Conservation (phyloP, 441 rosid species). For the Gossypium schwendimanii region DNA sequence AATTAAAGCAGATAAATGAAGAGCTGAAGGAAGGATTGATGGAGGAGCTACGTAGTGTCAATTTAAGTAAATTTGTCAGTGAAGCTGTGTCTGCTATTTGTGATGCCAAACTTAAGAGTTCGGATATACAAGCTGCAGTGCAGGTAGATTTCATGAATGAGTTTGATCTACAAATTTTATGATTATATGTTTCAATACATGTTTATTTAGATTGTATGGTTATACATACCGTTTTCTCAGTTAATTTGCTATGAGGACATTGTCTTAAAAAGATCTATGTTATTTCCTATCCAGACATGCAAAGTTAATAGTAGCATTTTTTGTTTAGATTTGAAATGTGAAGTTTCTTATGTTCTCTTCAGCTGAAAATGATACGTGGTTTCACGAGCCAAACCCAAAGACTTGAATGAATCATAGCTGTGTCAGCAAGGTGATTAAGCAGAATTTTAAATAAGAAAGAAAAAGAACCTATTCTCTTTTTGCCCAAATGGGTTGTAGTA, state of each 20-base stretch:
- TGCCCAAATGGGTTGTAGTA: neutral
- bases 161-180: constrained; percentile 6
- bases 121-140: constrained; percentile 93
- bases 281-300: constrained; percentile 5
- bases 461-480: neutral
- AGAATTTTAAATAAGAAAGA: neutral
- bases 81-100: constrained; percentile 95
- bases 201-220: neutral
- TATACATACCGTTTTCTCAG: neutral
- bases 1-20: constrained; percentile 89
- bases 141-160: constrained; percentile 49
- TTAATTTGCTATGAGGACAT: neutral
- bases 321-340: neutral
- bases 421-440: neutral
- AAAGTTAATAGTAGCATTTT: neutral
- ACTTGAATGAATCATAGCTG: constrained; percentile 2
- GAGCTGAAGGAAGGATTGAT: constrained; percentile 88
- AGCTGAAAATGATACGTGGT: constrained; percentile 1
- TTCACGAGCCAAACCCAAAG: neutral
- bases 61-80: constrained; percentile 92
- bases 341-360: constrained; percentile 1
- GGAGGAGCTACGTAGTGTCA: constrained; percentile 84
- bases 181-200: neutral
- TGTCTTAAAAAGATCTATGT: neutral
- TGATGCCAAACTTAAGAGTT: constrained; percentile 91